Evolutionary conservation across 2,329 filamentous ascomycete genomes (phyloP), one percentile per base, ranked within the genome.

Genomic region (Graphilbum ipis-grandicollis): DNA sequence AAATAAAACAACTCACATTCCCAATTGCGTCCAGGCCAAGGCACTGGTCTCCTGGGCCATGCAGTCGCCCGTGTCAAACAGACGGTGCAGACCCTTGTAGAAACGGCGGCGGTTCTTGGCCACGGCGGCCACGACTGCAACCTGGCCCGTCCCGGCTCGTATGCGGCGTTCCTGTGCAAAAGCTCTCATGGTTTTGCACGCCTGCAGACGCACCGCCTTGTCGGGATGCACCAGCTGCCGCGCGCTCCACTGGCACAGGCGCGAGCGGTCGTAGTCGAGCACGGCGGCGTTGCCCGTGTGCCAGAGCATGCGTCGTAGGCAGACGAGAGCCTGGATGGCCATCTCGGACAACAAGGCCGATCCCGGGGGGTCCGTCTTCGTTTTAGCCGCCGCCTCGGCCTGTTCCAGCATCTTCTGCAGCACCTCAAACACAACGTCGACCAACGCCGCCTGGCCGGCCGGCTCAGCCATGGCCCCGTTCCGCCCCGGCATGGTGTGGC

Each of bases 21-120:
- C 44, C 23, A 46, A 32, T 29, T 44, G 41, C 18, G 40, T 37
- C 44, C 44, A 46, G 2, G 25, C 34, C 8, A 44, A 25, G 1
- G 35, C 35, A 25, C 38, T 38, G 12, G 43, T 44, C 28, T 46
- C 44, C 15, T 44, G 44, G 14, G 25, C 21, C 4, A 36, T 31
- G 33, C 34, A 39, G 36, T 43, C 37, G 5, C 33, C 37, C 1
- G 42, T 38, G 2, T 15, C 21, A 4, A 36, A 22, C 35, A 46
- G 40, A 19, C 32, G 31, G 3, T 42, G 31, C 2, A 46, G 39
- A 0, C 39, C 42, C 10, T 22, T 19, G 35, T 34, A 41, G 21
- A 46, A 41, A 2, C 42, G 42, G 15, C 23, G 22, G 4, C 42
- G 14, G 35, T 46, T 46, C 13, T 38, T 34, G 8, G 23, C 23